phyloP scores from a whole-genome alignment of 2,329 filamentous ascomycete species.

The Chaetomiaceae sp. region DNA sequence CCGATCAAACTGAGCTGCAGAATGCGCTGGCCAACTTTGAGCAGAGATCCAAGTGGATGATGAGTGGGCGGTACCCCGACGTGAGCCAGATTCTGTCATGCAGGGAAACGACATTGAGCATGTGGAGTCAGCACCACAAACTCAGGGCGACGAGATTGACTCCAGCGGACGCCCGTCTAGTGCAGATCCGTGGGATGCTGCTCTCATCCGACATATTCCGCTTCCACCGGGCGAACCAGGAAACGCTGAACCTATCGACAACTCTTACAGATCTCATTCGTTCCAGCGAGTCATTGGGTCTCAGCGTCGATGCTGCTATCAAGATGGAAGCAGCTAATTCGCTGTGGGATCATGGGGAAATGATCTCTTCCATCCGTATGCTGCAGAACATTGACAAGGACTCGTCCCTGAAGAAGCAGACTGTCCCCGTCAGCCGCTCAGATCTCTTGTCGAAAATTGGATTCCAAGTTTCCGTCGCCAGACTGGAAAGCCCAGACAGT shows the following conservation, averaged over 20 bases:
- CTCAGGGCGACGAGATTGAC: slow-evolving; percentile 54
- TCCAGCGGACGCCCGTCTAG: slow-evolving; percentile 57
- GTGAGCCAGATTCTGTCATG: slow-evolving; percentile 76
- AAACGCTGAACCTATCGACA: slow-evolving; percentile 79
- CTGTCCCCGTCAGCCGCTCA: slow-evolving; percentile 64
- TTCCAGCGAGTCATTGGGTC: slow-evolving; percentile 61
- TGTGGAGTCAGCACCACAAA: slow-evolving; percentile 63
- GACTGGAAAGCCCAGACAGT: slow-evolving; percentile 81
- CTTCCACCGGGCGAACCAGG: slow-evolving; percentile 74
- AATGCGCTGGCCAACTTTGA: slow-evolving; percentile 58
- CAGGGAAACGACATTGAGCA: slow-evolving; percentile 74
- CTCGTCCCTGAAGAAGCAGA: slow-evolving; percentile 59
- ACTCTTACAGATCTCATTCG: slow-evolving; percentile 72
- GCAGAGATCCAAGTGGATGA: slow-evolving; percentile 69
- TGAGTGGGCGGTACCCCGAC: slow-evolving; percentile 72
- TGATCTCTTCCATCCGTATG: slow-evolving; percentile 81
- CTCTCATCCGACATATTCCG: slow-evolving; percentile 69
- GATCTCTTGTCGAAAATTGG: slow-evolving; percentile 83
- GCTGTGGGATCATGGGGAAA: slow-evolving; percentile 90
- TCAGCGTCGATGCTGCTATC: slow-evolving; percentile 70
- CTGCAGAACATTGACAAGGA: slow-evolving; percentile 65
- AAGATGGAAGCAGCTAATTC: slow-evolving; percentile 81
- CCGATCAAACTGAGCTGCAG: slow-evolving; percentile 54
- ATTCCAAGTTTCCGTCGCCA: slow-evolving; percentile 80
- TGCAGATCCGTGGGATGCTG: slow-evolving; percentile 73